Conservation (phyloP, 805 yeast genomes). For the Ogataea methylovora region DNA sequence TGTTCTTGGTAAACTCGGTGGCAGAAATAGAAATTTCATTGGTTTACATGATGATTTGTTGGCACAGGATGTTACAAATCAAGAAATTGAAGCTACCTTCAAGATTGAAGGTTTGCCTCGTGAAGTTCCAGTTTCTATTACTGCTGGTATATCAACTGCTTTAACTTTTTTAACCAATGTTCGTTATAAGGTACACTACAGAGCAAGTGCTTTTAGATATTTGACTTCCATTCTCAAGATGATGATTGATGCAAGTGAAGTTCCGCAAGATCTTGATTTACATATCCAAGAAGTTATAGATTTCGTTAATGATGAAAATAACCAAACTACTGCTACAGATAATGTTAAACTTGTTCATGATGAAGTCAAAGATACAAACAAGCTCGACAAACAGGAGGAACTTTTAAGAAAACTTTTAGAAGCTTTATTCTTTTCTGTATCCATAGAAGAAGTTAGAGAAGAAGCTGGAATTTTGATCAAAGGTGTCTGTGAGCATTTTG, state of each 20-base stretch:
- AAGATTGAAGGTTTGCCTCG: constrained; percentile 59
- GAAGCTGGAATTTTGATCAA: constrained; percentile 59
- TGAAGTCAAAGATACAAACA: constrained; percentile 37
- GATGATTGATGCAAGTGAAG: constrained; percentile 49
- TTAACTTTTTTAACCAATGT: constrained; percentile 66
- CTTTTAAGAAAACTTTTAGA: constrained; percentile 59
- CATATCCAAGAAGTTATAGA: constrained; percentile 44
- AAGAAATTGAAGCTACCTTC: constrained; percentile 63
- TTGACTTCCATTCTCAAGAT: constrained; percentile 58
- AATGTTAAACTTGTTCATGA: constrained; percentile 26
- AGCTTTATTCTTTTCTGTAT: constrained; percentile 66
- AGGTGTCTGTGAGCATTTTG: constrained; percentile 70
- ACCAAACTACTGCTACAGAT: constrained; percentile 12
- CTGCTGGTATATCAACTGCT: constrained; percentile 80
- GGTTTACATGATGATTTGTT: constrained; percentile 65
- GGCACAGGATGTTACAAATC: constrained; percentile 44
- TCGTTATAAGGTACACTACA: constrained; percentile 53
- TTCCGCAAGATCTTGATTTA: constrained; percentile 36
- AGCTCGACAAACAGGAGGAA: constrained; percentile 55
- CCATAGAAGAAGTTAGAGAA: constrained; percentile 61
- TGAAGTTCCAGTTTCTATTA: constrained; percentile 64
- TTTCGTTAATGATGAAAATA: constrained; percentile 28
- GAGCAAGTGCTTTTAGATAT: constrained; percentile 72
- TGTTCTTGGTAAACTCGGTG: constrained; percentile 92
- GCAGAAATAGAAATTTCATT: constrained; percentile 83